These are phyloP conservation scores for Zarea fungicola DNA, from an alignment of 2,329 filamentous ascomycete species.

Conservation along the genomic window DNA sequence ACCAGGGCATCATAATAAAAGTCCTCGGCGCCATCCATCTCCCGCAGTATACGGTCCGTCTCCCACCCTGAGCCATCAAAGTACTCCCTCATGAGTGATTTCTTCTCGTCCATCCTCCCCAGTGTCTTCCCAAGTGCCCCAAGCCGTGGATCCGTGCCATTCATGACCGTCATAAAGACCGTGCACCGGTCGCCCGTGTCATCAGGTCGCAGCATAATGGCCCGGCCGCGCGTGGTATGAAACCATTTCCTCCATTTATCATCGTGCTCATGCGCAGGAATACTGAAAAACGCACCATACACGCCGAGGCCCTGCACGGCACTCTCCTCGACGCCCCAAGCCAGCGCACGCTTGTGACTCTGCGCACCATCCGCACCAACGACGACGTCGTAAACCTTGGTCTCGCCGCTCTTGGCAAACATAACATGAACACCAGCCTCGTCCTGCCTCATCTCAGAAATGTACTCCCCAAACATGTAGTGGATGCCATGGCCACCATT, in stretches of 20 bases:
- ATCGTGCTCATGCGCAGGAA: slow-evolving; percentile 24
- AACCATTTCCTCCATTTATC: slow-evolving; percentile 23
- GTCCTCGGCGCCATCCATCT: slow-evolving; percentile 28
- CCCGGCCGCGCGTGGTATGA: slow-evolving; percentile 29
- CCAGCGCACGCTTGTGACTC: slow-evolving; percentile 40
- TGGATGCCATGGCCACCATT: slow-evolving; percentile 13
- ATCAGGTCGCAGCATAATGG: slow-evolving; percentile 27
- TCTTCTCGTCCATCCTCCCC: slow-evolving; percentile 23
- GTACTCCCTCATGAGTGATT: slow-evolving; percentile 32
- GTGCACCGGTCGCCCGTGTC: slow-evolving; percentile 2
- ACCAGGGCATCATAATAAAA: slow-evolving; percentile 38
- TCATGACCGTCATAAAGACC: slow-evolving; percentile 25
- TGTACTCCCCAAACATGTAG: slow-evolving; percentile 26
- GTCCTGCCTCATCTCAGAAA: slow-evolving; percentile 25
- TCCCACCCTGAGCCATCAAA: slow-evolving; percentile 45
- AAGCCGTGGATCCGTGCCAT: slow-evolving; percentile 22
- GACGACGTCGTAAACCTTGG: slow-evolving; percentile 43
- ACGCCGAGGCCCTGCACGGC: slow-evolving; percentile 25
- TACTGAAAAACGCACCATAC: slow-evolving; percentile 36
- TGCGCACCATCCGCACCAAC: slow-evolving; percentile 51
- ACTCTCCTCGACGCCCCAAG: slow-evolving; percentile 25
- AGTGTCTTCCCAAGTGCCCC: slow-evolving; percentile 19
- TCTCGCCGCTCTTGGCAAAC: slow-evolving; percentile 39
- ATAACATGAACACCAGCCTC: slow-evolving; percentile 26
- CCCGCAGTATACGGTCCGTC: slow-evolving; percentile 29